phyloP scores from a whole-genome alignment of 169 alveolate genomes.

The Plasmodium berghei region DNA sequence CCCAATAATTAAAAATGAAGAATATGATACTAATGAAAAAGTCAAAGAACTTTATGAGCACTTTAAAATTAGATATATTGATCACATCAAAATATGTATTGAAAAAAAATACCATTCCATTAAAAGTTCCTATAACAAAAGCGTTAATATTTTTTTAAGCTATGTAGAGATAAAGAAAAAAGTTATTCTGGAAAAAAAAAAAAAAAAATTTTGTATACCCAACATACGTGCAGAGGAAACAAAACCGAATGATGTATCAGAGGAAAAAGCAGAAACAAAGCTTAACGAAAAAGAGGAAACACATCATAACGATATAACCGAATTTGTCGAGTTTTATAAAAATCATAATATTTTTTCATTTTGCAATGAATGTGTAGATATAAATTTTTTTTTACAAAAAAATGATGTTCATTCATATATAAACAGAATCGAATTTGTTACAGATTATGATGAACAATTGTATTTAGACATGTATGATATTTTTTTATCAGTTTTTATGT shows the following conservation, averaged over 20 bases:
- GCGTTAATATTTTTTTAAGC: conserved; percentile 39
- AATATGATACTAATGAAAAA: conserved; percentile 37
- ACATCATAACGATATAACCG: not conserved
- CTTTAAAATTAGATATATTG: conserved; percentile 47
- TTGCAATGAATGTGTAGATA: conserved; percentile 56
- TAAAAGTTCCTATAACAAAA: conserved; percentile 49
- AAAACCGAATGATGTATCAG: not conserved
- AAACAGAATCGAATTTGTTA: conserved; percentile 30
- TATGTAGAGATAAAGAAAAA: conserved; percentile 43
- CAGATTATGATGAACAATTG: conserved; percentile 64
- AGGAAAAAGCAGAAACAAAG: not conserved
- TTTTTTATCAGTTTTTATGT: conserved; percentile 52
- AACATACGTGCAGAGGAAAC: not conserved
- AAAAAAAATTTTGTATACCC: conserved; percentile 31
- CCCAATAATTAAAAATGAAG: conserved; percentile 29
- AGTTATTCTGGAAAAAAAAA: conserved; percentile 24
- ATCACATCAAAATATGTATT: conserved; percentile 67
- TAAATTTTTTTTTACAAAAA: conserved; percentile 37
- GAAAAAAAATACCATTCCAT: conserved; percentile 52
- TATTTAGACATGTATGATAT: conserved; percentile 60
- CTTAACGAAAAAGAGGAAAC: not conserved
- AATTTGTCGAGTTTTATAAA: conserved; percentile 53
- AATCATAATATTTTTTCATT: conserved; percentile 51
- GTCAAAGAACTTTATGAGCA: conserved; percentile 65
- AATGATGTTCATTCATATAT: conserved; percentile 27